Evolutionary conservation across 768 basidiomycete genomes (phyloP).

Genomic region (Guyanaporus albipodus): DNA sequence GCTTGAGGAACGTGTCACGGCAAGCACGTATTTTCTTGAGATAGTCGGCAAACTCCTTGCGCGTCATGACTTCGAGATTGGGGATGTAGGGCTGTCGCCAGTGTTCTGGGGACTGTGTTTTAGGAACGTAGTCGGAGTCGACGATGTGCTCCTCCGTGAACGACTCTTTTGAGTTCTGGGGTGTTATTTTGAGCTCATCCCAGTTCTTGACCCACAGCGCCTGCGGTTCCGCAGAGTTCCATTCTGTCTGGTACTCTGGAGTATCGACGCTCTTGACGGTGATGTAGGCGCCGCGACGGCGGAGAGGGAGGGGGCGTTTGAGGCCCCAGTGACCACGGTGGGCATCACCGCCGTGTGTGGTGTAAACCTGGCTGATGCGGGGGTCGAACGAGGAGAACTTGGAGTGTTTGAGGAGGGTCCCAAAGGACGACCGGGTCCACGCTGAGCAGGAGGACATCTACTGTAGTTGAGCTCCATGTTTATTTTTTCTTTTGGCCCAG

Average conservation of each 20-base stretch:
- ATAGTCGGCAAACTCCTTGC: constrained; percentile 54
- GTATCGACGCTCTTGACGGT: constrained; percentile 68
- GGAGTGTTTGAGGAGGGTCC: constrained; percentile 72
- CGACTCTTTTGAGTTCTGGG: constrained; percentile 5
- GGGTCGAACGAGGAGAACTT: constrained; percentile 82
- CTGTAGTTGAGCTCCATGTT: too few species aligned
- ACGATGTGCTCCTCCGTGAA: constrained; percentile 18
- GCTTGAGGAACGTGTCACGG: constrained; percentile 55
- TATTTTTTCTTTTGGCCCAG: too few species aligned
- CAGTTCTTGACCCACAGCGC: constrained; percentile 65
- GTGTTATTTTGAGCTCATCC: constrained; percentile 47
- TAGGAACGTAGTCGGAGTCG: constrained; percentile 27
- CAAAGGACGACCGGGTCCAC: constrained; percentile 62
- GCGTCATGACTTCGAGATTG: constrained; percentile 61
- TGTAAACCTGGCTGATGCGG: constrained; percentile 72
- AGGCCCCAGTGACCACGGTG: constrained; percentile 82
- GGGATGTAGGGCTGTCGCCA: constrained; percentile 34
- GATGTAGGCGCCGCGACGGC: constrained; percentile 60
- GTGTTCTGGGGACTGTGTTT: constrained; percentile 9
- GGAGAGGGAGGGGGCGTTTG: constrained; percentile 73
- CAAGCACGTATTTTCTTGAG: constrained; percentile 52
- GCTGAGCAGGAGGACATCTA: constrained; percentile 10
- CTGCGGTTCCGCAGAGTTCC: constrained; percentile 63
- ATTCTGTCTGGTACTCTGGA: constrained; percentile 71
- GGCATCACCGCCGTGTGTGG: constrained; percentile 62